These are phyloP conservation scores for Metschnikowia koreensis DNA, from an alignment of 805 yeast species.

Conservation along the genomic window DNA sequence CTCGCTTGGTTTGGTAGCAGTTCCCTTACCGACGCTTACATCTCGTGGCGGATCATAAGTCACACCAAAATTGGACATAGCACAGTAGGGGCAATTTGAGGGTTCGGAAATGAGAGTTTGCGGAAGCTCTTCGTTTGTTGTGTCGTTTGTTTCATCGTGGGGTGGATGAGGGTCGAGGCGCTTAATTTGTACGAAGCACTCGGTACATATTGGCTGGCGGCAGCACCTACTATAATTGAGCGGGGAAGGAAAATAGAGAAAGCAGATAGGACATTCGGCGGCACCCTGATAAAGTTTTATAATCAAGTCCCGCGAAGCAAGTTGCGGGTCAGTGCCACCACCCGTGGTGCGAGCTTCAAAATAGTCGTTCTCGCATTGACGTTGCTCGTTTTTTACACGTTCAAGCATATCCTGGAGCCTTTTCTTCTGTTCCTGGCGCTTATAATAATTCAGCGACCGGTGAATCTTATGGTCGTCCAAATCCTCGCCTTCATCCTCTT, in stretches of 20 bases:
- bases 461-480: constrained; percentile 58
- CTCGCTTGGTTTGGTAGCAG: constrained; percentile 46
- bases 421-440: constrained; percentile 50
- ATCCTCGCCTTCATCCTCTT: constrained; percentile 58
- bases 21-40: constrained; percentile 56
- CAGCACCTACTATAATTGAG: constrained; percentile 86
- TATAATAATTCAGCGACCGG: constrained; percentile 44
- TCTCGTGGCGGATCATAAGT: constrained; percentile 64
- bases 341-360: constrained; percentile 18
- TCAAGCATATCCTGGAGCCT: constrained; percentile 40
- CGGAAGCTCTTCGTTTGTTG: constrained; percentile 40
- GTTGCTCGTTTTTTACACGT: constrained; percentile 28
- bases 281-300: constrained; percentile 63
- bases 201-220: constrained; percentile 89
- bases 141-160: constrained; percentile 52
- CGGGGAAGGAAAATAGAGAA: constrained; percentile 75
- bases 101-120: constrained; percentile 78
- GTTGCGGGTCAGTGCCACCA: constrained; percentile 2
- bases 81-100: constrained; percentile 92
- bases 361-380: constrained; percentile 37
- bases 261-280: constrained; percentile 92
- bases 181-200: constrained; percentile 94
- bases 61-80: constrained; percentile 80
- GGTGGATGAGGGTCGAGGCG: constrained; percentile 92
- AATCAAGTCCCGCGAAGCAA: constrained; percentile 47